Conservation (phyloP, 2,329 filamentous ascomycete species). For the Verticillium longisporum region DNA sequence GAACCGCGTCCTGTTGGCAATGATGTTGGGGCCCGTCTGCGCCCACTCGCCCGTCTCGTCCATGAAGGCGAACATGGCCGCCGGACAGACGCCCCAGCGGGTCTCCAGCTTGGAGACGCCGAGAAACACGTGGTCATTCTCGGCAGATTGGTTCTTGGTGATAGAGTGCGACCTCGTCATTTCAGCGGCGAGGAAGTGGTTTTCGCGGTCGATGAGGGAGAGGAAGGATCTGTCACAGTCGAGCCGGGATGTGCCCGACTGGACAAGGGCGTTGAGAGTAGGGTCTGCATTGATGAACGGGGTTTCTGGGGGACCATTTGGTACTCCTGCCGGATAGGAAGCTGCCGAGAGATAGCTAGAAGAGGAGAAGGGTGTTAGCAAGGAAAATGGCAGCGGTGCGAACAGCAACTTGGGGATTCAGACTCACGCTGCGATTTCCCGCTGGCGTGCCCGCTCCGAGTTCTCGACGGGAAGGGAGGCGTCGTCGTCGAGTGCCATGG, state of each 20-base stretch:
- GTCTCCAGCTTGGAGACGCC: constrained; percentile 17
- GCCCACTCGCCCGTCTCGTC: constrained; percentile 16
- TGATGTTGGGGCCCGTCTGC: constrained; percentile 14
- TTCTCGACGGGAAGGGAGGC: neutral
- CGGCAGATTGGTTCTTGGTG: constrained; percentile 4
- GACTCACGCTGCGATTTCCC: constrained; percentile 1
- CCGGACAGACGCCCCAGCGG: constrained; percentile 21
- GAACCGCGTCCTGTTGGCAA: constrained; percentile 21
- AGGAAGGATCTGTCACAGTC: constrained; percentile 28
- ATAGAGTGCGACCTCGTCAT: constrained; percentile 29
- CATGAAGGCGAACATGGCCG: constrained; percentile 20
- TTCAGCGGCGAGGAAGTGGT: constrained; percentile 33
- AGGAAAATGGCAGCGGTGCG: too few species aligned
- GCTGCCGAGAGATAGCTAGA: neutral
- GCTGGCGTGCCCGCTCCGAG: neutral
- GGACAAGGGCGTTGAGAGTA: constrained; percentile 30
- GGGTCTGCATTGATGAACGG: constrained; percentile 12
- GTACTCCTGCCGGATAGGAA: neutral
- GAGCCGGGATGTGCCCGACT: constrained; percentile 30
- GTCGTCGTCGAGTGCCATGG: neutral
- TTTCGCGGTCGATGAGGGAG: constrained; percentile 32
- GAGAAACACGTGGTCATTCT: constrained; percentile 13
- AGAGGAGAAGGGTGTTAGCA: neutral
- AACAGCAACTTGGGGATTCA: too few species aligned
- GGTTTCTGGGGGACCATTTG: neutral